Conservation (phyloP, 78 protist genomes). For the Dictyostelium firmibasis region DNA sequence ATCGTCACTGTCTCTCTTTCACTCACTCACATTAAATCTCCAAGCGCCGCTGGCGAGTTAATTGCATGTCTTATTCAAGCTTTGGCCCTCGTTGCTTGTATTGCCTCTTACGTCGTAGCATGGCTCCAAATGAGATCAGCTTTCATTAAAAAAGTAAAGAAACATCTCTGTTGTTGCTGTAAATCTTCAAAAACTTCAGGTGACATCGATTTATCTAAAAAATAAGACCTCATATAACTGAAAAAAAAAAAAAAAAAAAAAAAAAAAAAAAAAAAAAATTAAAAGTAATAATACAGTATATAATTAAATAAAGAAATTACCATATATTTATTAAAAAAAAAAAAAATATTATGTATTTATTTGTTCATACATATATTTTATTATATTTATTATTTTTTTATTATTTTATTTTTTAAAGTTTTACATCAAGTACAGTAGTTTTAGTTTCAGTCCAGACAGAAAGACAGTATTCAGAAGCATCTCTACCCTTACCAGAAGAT, state of each 20-base stretch:
- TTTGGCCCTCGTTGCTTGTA: slow-evolving; percentile 40
- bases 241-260: background rate
- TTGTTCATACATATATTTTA: too few species aligned
- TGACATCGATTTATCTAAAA: background rate
- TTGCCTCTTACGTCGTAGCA: slow-evolving; percentile 47
- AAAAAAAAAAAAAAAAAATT: background rate
- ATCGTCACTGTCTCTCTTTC: slow-evolving; percentile 30
- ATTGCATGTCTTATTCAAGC: slow-evolving; percentile 66
- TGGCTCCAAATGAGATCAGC: slow-evolving; percentile 68
- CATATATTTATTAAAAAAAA: background rate
- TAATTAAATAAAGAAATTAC: background rate
- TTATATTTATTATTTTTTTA: too few species aligned
- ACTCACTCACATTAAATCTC: slow-evolving; percentile 58
- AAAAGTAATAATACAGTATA: background rate
- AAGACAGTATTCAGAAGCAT: slow-evolving; percentile 8
- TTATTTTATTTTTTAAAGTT: background rate
- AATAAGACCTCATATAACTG: background rate
- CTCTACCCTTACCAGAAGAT: slow-evolving; percentile 30
- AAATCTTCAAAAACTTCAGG: background rate
- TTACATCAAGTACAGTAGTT: background rate
- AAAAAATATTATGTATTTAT: too few species aligned
- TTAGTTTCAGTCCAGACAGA: slow-evolving; percentile 26
- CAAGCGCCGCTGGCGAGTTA: slow-evolving; percentile 70
- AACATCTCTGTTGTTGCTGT: background rate
- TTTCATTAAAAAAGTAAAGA: slow-evolving; percentile 19